Percentiles rank a stretch among this genome's conserved stretches.
These are phyloP conservation scores for Fusarium bulbicola DNA, from an alignment of 2,329 filamentous ascomycete genomes.

Conservation along the genomic window DNA sequence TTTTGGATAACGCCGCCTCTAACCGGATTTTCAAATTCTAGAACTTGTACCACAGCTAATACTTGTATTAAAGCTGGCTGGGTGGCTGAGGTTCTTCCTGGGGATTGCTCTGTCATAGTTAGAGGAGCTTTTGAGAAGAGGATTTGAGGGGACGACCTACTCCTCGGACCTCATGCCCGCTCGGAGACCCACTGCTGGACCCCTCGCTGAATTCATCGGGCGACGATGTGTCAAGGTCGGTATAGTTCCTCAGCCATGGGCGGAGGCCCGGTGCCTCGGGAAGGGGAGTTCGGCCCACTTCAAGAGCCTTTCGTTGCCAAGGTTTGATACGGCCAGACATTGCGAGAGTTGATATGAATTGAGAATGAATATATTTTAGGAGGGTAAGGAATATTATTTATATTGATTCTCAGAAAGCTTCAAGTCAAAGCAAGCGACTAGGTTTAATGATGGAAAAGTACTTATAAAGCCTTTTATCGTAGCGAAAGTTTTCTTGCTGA, in stretches of 20 bases:
- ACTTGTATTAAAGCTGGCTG: not conserved
- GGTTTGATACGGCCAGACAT: not conserved
- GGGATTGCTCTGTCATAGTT: not conserved
- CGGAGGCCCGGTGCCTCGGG: not conserved
- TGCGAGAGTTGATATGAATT: not conserved
- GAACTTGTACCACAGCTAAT: too few species aligned
- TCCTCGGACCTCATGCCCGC: too few species aligned
- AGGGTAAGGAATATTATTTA: not conserved
- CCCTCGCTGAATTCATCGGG: not conserved
- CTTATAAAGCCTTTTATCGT: not conserved
- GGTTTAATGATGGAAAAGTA: not conserved
- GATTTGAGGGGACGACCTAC: not conserved
- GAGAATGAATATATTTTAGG: too few species aligned
- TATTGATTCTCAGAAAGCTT: not conserved
- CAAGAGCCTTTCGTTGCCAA: not conserved
- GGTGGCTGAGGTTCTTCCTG: not conserved
- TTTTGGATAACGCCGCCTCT: too few species aligned
- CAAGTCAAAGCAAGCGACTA: not conserved
- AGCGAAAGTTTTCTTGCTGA: too few species aligned
- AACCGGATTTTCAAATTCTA: not conserved
- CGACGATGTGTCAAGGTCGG: not conserved
- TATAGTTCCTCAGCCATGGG: not conserved
- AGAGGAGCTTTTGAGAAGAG: not conserved
- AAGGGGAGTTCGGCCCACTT: not conserved
- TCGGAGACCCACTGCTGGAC: not conserved